Evolutionary conservation across 2,329 filamentous ascomycete genomes (phyloP), one percentile per base, ranked within the genome.

Genomic region (Colletotrichum destructivum): DNA sequence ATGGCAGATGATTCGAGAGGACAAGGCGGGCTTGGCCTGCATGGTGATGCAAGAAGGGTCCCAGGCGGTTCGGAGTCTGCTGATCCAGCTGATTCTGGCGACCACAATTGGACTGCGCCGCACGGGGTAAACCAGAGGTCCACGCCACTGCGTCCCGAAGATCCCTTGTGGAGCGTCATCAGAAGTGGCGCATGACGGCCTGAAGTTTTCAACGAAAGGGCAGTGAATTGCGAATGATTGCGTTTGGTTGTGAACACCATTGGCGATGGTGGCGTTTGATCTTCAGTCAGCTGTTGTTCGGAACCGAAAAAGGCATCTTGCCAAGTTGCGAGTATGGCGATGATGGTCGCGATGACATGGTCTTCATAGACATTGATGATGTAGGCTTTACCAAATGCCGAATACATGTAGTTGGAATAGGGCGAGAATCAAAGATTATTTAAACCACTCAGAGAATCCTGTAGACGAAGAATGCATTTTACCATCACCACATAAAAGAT

Each of bases 31-130:
- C 40, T 21, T 18, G 55, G 49, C 54, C 66, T 62, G 66, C 62
- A 62, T 42, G 26, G 23, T 72, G 66, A 72, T 71, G 70, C 66
- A 47, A 59, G 67, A 66, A 72, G 66, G 66, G 70, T 71, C 56
- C 49, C 26, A 40, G 46, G 26, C n/a, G 51, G 42, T n/a, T 35
- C 35, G 6, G 56, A 61, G 55, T 42, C 21, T 23, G 70, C 38
- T 49, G 70, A 72, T 72, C 70, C 18, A 46, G 66, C 13, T 31
- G 56, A 47, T 23, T 38, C 23, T 21, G 7, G 6, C 23, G 5
- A 26, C 11, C 38, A 8, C 21, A 3, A 71, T 66, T 72, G 66
- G 70, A 52, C 70, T 72, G 55, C n/a, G 70, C 66, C 61, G 62
- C 62, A 46, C 62, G 4, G 23, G 18, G 54, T 61, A 12, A 47